Evolutionary conservation across 2,329 filamentous ascomycete species (phyloP), one percentile per base, ranked within the genome.

Genomic region (Fusarium sp.): DNA sequence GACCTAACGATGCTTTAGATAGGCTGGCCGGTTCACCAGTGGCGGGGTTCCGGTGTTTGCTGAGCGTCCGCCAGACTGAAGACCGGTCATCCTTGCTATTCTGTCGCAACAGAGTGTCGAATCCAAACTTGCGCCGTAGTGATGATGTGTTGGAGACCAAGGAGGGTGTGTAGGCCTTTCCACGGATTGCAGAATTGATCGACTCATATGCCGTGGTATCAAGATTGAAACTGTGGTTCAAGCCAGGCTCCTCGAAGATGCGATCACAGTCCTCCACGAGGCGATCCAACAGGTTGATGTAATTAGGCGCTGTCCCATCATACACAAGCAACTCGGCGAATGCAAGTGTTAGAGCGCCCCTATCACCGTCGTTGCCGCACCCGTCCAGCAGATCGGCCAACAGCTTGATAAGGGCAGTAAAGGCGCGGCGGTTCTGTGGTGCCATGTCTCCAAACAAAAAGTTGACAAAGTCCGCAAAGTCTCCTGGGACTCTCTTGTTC

Each of bases 191-290:
- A 27, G 89, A 90, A 69, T 87, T 90, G 69, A 91, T 83, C 2
- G 90, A 90, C 58, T 92, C 92, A 69, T 89, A 90, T 7, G 86
- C 81, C 61, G 86, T 81, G 65, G 84, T 78, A 37, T 80, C 80
- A 18, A 82, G 77, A 41, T 76, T 80, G 76, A 83, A 82, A 63
- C 85, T 82, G 65, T 87, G 83, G 22, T 84, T 82, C 61, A 85
- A 68, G 66, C 82, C 82, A 5, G 84, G 78, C 68, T 94, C 91
- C 62, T 95, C 93, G 77, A 98, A 98, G n/a, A 98, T 92, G 33
- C 91, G 90, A 65, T 97, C 94, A 72, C 94, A 95, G 79, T 98
- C 95, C 73, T 97, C 94, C 0, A 98, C 95, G 24, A 98, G 88
- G 22, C 94, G 91, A 83, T 98, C 95, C 54, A 98, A 87, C 16